Evolutionary conservation across 148 eudicot species (phyloP), one percentile per base, ranked within the genome.

Genomic region (Camellia lanceoleosa): DNA sequence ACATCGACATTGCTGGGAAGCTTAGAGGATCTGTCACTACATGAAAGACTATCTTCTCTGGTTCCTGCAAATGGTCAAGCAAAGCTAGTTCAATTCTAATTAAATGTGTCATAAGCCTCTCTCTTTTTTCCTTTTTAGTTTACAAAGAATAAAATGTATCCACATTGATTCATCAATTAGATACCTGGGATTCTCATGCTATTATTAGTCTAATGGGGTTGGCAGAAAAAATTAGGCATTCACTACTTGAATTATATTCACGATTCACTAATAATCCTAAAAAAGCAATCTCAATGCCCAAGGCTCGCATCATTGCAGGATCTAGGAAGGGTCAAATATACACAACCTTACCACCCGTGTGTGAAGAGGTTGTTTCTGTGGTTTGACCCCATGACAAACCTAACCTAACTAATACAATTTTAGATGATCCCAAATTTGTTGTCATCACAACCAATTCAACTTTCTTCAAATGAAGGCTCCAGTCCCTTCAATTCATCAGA

Each of bases 11-110:
- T 62, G 93, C 94, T 55, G 92, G 94, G 73, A 89, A 87, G 86
- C 92, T 92, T 55, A 97, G 88, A 82, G 95, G 87, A 87, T 97
- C 94, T 66, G 98, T 97, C 74, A 97, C 94, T 30, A 97, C 84
- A 84, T 97, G 99, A 82, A 97, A 88, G 71, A 89, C 97, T 46
- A 90, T 76, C 82, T 84, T 92, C 92, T 91, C 94, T 43, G 94
- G 97, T 78, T 90, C 94, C 99, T 96, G 93, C 84, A 80, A 80
- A 77, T 30, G 58, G 75, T 47, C 82, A 87, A 68, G 63, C 41
- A 74, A 75, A 80, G 43, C 74, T 7, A 79, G 44, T 18, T 82
- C 72, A 71, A 16, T 68, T 77, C 68, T 75, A 41, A 46, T 30
- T 83, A 68, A 75, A 78, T 59, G 49, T 51, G 75, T 16, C 59